phyloP scores from a whole-genome alignment of 306 rosid species.

The Glycine soja region DNA sequence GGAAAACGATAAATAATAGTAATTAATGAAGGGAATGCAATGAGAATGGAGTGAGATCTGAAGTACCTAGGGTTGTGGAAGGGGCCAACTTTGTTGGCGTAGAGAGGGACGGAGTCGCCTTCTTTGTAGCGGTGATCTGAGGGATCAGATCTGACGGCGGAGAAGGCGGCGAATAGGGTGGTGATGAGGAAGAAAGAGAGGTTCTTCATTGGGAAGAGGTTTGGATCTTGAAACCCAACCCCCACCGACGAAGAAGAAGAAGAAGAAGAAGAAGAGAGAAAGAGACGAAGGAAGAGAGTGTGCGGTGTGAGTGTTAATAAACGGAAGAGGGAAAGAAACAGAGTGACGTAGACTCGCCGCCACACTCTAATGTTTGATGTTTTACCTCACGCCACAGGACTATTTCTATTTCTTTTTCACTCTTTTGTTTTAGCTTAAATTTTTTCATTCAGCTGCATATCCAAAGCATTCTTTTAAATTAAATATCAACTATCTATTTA shows the following conservation, averaged over 20 bases:
- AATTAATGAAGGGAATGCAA: not conserved
- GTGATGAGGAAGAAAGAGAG: not conserved
- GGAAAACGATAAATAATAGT: not conserved
- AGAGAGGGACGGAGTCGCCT: constrained; percentile 61
- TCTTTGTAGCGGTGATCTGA: constrained; percentile 61
- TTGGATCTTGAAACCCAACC: not conserved
- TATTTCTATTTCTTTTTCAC: too few relatives aligned
- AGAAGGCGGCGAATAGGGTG: too few relatives aligned
- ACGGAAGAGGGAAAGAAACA: not conserved
- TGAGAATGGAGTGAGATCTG: not conserved
- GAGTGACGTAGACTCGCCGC: constrained; percentile 54
- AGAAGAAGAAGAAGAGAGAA: not conserved
- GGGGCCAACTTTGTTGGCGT: constrained; percentile 67
- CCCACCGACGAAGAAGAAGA: not conserved
- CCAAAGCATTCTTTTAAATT: too few relatives aligned
- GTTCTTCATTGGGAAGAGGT: constrained; percentile 17
- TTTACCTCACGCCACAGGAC: not conserved
- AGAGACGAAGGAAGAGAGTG: not conserved
- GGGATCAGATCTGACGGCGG: constrained; percentile 58
- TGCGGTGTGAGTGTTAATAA: constrained; percentile 39
- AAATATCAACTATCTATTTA: too few relatives aligned
- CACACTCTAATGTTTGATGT: constrained; percentile 51
- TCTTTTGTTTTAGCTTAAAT: not conserved
- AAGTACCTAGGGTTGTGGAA: constrained; percentile 65
- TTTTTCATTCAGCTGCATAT: too few relatives aligned